Base-by-base conservation (phyloP, 2,329 filamentous ascomycete genomes). In the Aureobasidium sp. region DNA sequence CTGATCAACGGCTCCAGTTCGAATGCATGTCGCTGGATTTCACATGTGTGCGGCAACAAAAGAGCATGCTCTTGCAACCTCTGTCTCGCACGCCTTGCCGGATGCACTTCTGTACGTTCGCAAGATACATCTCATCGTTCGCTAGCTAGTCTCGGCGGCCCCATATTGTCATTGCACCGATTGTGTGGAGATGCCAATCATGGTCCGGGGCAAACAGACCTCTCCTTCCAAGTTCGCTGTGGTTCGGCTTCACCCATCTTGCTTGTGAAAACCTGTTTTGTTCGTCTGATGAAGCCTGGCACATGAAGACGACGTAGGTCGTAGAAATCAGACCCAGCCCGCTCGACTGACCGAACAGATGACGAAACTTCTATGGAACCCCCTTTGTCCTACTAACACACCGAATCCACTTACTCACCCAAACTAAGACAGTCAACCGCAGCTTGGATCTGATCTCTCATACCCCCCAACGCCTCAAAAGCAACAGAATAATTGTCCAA, bases 391-490 rank as follows among this genome's bases (percentile, higher is more conserved):
- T 33, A 33, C 31, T 33, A 12, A 33, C 31, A 33, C 31, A 33
- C 11, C 9, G 12, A 12, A 12, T 33, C 9, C 9, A 33, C 47
- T 11, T 11, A 48, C 27, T 42, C 50, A 24, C n/a, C 2, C 11
- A 57, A 57, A n/a, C 53, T 44, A 40, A 57, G 42, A 35, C 57
- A 60, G n/a, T 60, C 57, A 3, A 60, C 19, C 15, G 57, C 57
- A 19, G 37, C 57, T 12, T 42, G 45, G 3, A 60, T 48, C 57
- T 50, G 57, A 60, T 60, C 57, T 52, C 64, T 64, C 66, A 67
- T 67, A 1, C 66, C 66, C 11, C 59, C 42, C 29, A 67, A 39
- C 14, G 66, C 65, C 58, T 67, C 66, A 42, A 64, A 65, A 0
- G 65, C 62, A 14, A 63, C 15, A 15, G 64, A 49, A 31, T 66